Percentiles rank a stretch among this genome's conserved stretches.
Conservation (phyloP, 177 flowering plant genomes). For the Vitis hybrid region DNA sequence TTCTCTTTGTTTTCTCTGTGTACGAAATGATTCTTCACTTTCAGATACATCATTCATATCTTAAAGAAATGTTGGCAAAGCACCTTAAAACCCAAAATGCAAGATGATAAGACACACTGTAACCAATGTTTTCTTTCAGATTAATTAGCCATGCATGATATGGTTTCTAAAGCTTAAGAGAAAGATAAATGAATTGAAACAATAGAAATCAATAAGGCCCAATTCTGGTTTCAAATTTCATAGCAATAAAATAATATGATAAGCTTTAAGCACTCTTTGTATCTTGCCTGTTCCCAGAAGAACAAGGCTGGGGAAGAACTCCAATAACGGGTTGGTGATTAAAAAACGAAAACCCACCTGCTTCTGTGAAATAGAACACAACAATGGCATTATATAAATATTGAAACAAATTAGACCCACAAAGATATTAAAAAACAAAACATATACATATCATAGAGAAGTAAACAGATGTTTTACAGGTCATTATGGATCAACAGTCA, state of each 20-base stretch:
- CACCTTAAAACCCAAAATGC: too few relatives aligned
- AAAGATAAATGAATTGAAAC: background rate
- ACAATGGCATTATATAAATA: conserved; percentile 1
- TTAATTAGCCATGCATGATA: too few relatives aligned
- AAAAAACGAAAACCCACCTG: conserved; percentile 48
- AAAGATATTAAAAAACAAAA: background rate
- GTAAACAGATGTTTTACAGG: too few relatives aligned
- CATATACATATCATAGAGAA: background rate
- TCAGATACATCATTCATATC: too few relatives aligned
- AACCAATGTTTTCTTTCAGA: too few relatives aligned
- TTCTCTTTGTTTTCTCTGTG: too few relatives aligned
- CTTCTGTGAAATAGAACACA: conserved; percentile 46
- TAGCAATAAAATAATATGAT: background rate
- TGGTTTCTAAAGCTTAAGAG: background rate
- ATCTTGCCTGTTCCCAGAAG: conserved; percentile 73
- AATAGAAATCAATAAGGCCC: background rate
- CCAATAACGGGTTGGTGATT: conserved; percentile 69
- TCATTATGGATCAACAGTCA: background rate
- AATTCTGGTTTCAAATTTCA: background rate
- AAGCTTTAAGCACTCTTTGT: conserved; percentile 3
- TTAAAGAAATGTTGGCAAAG: too few relatives aligned
- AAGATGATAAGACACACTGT: too few relatives aligned
- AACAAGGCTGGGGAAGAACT: conserved; percentile 73
- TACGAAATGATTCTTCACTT: too few relatives aligned
- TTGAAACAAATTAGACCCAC: conserved; percentile 3